These are phyloP conservation scores for Rhizopus stolonifer DNA, from an alignment of 371 early-diverging fungal genomes.

Conservation along the genomic window DNA sequence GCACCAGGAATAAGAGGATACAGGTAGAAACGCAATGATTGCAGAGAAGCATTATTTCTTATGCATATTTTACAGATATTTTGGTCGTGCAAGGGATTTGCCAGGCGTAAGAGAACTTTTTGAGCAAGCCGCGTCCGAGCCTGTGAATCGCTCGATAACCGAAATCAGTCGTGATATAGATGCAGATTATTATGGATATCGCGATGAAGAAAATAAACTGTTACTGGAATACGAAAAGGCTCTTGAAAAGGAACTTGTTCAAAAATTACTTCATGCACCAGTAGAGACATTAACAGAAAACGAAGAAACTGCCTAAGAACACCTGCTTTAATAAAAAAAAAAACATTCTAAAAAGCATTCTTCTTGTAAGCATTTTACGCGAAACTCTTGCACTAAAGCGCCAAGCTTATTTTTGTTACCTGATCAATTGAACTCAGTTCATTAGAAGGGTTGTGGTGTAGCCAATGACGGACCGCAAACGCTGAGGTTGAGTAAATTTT, in stretches of 20 bases:
- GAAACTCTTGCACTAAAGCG: no score
- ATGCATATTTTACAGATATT: constrained; percentile 60
- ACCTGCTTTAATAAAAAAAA: background rate
- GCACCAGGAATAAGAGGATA: constrained; percentile 92
- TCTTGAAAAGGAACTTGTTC: constrained; percentile 48
- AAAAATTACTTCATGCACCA: constrained; percentile 31
- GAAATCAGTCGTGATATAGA: constrained; percentile 84
- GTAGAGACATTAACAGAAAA: constrained; percentile 23
- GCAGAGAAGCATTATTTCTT: background rate
- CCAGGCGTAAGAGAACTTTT: constrained; percentile 94
- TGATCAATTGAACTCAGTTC: constrained; percentile 3
- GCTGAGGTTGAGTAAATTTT: background rate
- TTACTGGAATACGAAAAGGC: constrained; percentile 79
- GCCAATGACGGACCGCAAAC: constrained; percentile 19
- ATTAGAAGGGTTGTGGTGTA: background rate
- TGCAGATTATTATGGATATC: constrained; percentile 94
- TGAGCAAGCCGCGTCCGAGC: constrained; percentile 57
- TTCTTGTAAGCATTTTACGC: no score
- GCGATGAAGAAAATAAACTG: constrained; percentile 89
- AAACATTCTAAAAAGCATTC: background rate
- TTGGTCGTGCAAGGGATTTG: constrained; percentile 95
- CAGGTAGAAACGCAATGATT: constrained; percentile 59
- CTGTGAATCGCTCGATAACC: constrained; percentile 53
- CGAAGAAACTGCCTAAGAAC: background rate
- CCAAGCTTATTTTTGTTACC: background rate